Evolutionary conservation across 2,329 filamentous ascomycete species (phyloP).

Genomic region (Cladosporium colombiae): DNA sequence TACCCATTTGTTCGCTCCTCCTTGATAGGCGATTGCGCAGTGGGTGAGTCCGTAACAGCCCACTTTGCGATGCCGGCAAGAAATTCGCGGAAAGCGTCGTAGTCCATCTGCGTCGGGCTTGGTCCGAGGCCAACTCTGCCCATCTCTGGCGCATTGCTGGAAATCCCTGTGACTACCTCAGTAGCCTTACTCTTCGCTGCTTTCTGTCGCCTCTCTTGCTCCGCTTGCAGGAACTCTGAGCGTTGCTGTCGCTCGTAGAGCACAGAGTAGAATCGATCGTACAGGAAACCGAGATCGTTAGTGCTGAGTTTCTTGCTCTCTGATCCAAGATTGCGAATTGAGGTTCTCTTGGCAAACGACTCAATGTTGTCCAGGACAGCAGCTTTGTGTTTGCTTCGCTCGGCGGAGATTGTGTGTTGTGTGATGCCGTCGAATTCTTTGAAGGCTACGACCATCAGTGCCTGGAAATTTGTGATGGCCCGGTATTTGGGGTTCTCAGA

Average conservation of each 20-base stretch:
- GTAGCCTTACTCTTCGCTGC: slow-evolving; percentile 58
- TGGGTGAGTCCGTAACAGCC: slow-evolving; percentile 85
- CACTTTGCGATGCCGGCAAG: slow-evolving; percentile 83
- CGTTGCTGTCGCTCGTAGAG: slow-evolving; percentile 90
- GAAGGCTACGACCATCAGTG: slow-evolving; percentile 98
- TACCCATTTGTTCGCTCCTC: slow-evolving; percentile 57
- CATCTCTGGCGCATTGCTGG: slow-evolving; percentile 65
- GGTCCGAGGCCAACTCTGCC: slow-evolving; percentile 85
- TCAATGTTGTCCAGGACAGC: slow-evolving; percentile 94
- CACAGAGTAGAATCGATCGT: slow-evolving; percentile 90
- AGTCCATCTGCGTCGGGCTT: slow-evolving; percentile 93
- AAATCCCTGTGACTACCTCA: slow-evolving; percentile 50
- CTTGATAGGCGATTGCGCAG: slow-evolving; percentile 51
- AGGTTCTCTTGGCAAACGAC: slow-evolving; percentile 94
- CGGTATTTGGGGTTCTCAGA: slow-evolving; percentile 93
- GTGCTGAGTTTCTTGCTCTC: slow-evolving; percentile 88
- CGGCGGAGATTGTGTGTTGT: slow-evolving; percentile 84
- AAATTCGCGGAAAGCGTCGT: slow-evolving; percentile 93
- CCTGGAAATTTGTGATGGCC: slow-evolving; percentile 93
- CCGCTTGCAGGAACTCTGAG: slow-evolving; percentile 71
- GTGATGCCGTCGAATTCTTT: slow-evolving; percentile 97
- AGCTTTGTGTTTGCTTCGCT: slow-evolving; percentile 89
- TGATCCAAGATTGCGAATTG: slow-evolving; percentile 90
- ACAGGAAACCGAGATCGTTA: slow-evolving; percentile 85
- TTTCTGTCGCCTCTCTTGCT: slow-evolving; percentile 64